Conservation (phyloP, 139 green algal species). For the Zygnema circumcarinatum region DNA sequence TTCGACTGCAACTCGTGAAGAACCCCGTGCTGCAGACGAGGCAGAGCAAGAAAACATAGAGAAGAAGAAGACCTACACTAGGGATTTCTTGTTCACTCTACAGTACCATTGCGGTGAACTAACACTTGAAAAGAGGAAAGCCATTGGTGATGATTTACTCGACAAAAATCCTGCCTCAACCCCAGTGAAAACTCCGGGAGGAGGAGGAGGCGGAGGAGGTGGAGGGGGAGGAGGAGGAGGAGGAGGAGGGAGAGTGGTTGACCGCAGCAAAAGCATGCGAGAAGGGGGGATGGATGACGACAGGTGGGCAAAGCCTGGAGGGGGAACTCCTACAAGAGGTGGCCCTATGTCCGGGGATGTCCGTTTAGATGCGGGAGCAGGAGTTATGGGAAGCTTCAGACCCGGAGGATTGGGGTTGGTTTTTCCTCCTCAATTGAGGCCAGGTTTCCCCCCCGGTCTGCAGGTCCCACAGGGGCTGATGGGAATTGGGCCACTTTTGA, state of each 20-base stretch:
- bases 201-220: too few species aligned
- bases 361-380: not conserved
- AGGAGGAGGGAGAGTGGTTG: not conserved
- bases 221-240: not conserved
- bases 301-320: constrained; percentile 3
- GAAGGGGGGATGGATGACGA: constrained; percentile 8
- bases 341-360: not conserved
- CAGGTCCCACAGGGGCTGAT: not conserved
- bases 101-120: constrained; percentile 8
- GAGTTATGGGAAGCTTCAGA: not conserved
- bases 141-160: not conserved
- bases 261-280: not conserved
- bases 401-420: not conserved
- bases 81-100: constrained; percentile 57
- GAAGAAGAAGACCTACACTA: constrained; percentile 34
- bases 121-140: constrained; percentile 12
- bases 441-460: not conserved
- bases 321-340: not conserved
- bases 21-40: not conserved
- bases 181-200: not conserved
- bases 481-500: not conserved
- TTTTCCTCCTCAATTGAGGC: not conserved
- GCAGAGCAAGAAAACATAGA: not conserved
- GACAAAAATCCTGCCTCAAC: not conserved
- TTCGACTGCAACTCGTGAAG: constrained; percentile 16